phyloP scores from a whole-genome alignment of 768 basidiomycete genomes.

The Podaxis sp. region DNA sequence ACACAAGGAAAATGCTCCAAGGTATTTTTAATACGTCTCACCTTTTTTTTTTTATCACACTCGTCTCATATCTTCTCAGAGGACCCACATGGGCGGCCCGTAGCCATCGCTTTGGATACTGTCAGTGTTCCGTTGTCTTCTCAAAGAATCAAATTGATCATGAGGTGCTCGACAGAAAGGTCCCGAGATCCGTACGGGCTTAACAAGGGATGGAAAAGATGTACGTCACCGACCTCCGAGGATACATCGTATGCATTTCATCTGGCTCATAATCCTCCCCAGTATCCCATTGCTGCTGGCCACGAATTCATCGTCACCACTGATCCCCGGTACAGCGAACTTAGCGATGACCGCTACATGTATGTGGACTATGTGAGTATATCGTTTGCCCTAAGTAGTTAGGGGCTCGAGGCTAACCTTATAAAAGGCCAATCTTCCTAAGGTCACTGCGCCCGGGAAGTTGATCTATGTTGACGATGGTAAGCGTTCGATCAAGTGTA shows the following conservation, averaged over 20 bases:
- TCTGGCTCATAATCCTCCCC: background rate
- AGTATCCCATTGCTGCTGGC: slow-evolving; percentile 85
- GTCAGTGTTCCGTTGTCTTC: slow-evolving; percentile 43
- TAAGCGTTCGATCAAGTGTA: slow-evolving; percentile 20
- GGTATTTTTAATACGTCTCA: slow-evolving; percentile 42
- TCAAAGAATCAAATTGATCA: background rate
- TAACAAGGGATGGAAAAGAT: slow-evolving; percentile 85
- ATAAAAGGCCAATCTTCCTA: slow-evolving; percentile 80
- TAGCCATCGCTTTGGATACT: slow-evolving; percentile 98
- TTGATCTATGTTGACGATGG: slow-evolving; percentile 98
- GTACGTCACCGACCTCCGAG: slow-evolving; percentile 45
- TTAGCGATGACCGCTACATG: slow-evolving; percentile 80
- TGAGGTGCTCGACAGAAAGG: slow-evolving; percentile 73
- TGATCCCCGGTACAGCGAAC: slow-evolving; percentile 76
- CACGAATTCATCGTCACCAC: slow-evolving; percentile 93
- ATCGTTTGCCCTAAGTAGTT: background rate
- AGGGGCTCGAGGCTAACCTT: background rate
- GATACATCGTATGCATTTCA: background rate
- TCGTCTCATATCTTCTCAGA: slow-evolving; percentile 35
- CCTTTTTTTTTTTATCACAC: slow-evolving; percentile 12
- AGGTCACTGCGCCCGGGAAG: slow-evolving; percentile 96
- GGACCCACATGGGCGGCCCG: slow-evolving; percentile 78
- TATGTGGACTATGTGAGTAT: slow-evolving; percentile 90
- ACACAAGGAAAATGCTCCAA: slow-evolving; percentile 83
- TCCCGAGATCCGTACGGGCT: slow-evolving; percentile 96